These are phyloP conservation scores for Elsinoe necatrix DNA, from an alignment of 2,329 filamentous ascomycete species.

Conservation along the genomic window DNA sequence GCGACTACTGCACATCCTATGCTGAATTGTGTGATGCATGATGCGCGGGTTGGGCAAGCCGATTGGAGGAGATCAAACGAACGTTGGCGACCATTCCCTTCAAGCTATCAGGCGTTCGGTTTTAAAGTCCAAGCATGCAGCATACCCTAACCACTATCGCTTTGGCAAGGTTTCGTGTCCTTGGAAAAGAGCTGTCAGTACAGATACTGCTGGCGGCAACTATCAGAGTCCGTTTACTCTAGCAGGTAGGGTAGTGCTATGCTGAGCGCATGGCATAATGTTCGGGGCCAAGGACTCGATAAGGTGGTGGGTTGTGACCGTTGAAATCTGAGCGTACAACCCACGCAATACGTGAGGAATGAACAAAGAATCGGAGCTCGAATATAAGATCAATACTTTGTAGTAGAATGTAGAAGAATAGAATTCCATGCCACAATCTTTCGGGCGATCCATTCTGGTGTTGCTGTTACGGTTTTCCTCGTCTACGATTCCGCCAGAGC, in stretches of 20 bases:
- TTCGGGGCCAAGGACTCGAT: conserved; percentile 1
- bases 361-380: neutral
- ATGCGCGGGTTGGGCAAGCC: conserved; percentile 5
- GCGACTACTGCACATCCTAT: conserved; percentile 2
- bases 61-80: conserved; percentile 15
- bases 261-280: neutral
- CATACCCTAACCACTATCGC: conserved; percentile 6
- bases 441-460: conserved; percentile 3
- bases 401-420: conserved; percentile 1
- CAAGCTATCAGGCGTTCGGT: conserved; percentile 16
- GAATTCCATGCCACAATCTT: conserved; percentile 11
- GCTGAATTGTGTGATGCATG: conserved; percentile 13
- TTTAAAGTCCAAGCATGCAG: conserved; percentile 6
- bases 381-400: neutral
- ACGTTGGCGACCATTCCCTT: conserved; percentile 12
- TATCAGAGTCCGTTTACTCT: neutral
- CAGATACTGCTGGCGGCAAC: conserved; percentile 5
- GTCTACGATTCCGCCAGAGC: conserved; percentile 9
- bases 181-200: neutral
- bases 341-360: neutral
- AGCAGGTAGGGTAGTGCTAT: neutral
- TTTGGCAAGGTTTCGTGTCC: conserved; percentile 13
- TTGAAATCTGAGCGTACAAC: neutral
- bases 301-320: conserved; percentile 11
- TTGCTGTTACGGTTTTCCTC: conserved; percentile 12